Evolutionary conservation across 345 rosid species (phyloP).

Genomic region (Nasturtium officinale): DNA sequence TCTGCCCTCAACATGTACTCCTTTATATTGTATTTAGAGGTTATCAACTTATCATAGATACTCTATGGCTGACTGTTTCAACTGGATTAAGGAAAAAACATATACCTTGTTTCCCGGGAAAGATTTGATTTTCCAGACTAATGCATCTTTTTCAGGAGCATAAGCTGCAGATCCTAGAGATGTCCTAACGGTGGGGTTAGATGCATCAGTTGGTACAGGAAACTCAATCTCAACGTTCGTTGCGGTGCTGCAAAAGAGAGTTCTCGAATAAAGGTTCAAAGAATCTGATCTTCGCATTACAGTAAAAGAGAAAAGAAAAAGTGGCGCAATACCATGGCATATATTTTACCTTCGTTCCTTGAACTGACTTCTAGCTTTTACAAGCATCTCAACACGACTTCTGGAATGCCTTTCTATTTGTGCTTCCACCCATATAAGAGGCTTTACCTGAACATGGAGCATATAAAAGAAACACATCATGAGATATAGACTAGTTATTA

Average conservation of each 20-base stretch:
- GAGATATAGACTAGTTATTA: not conserved
- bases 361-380: slow-evolving; percentile 90
- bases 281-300: slow-evolving; percentile 50
- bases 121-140: slow-evolving; percentile 79
- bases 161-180: slow-evolving; percentile 94
- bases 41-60: slow-evolving; percentile 14
- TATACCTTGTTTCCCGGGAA: slow-evolving; percentile 85
- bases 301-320: slow-evolving; percentile 17
- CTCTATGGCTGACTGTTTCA: slow-evolving; percentile 10
- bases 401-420: slow-evolving; percentile 90
- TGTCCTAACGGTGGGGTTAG: slow-evolving; percentile 85
- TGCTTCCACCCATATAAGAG: slow-evolving; percentile 95
- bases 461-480: not conserved
- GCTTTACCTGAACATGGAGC: slow-evolving; percentile 64
- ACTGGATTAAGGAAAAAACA: not conserved
- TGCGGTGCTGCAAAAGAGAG: slow-evolving; percentile 57
- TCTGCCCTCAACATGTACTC: slow-evolving; percentile 91
- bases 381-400: slow-evolving; percentile 87
- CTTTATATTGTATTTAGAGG: slow-evolving; percentile 41
- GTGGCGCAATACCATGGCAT: not conserved
- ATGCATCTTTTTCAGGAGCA: slow-evolving; percentile 78
- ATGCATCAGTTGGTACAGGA: slow-evolving; percentile 81
- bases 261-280: slow-evolving; percentile 64
- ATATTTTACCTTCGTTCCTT: slow-evolving; percentile 82
- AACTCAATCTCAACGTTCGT: slow-evolving; percentile 75